Evolutionary conservation across 306 rosid genomes (phyloP), one percentile per base, ranked within the genome.

Genomic region (Herpetospermum pedunculosum): DNA sequence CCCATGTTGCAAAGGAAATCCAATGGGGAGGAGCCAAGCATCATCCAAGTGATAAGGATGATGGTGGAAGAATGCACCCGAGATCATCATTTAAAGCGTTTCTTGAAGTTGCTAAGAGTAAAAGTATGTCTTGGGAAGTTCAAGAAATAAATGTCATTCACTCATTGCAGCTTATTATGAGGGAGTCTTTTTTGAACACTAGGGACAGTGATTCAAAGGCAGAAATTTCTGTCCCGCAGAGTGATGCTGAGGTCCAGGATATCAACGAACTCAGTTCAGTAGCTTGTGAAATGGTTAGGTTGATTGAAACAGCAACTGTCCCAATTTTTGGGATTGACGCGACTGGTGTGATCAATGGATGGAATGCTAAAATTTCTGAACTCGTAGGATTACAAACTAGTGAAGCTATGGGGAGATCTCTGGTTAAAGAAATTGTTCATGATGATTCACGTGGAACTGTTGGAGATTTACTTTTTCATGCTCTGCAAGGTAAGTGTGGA

Each of bases 21-120:
- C 84, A 83, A 59, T 90, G 96, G 98, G 95, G 95, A 69, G 96
- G 92, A 79, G 92, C 98, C 44, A 92, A 90, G 82, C 90, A 92
- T 67, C 91, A 90, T 67, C 86, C 92, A n/a, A 72, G 79, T 78
- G 88, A 85, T 64, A 85, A 84, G 79, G 96, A 92, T 74, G 90
- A 88, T 29, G 79, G 90, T 46, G 83, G 79, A 60, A 90, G 83
- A 80, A 79, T 90, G 92, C 84, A 88, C 79, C 98, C 98, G 3
- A 84, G 95, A 57, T 85, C 89, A 62, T 92, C 96, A 8, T 90
- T 90, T 69, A 87, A 81, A 40, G 95, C 86, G 54, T 92, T 92
- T 80, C 92, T 88, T 59, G 91, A 92, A 83, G 86, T 88, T 50
- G 88, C 75, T 3, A 92, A 88, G 79, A 84, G 89, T 74, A 81